Evolutionary conservation across 1,284 basidiomycete genomes (phyloP), one percentile per base, ranked within the genome.

Genomic region (Veloboletus limbatus): DNA sequence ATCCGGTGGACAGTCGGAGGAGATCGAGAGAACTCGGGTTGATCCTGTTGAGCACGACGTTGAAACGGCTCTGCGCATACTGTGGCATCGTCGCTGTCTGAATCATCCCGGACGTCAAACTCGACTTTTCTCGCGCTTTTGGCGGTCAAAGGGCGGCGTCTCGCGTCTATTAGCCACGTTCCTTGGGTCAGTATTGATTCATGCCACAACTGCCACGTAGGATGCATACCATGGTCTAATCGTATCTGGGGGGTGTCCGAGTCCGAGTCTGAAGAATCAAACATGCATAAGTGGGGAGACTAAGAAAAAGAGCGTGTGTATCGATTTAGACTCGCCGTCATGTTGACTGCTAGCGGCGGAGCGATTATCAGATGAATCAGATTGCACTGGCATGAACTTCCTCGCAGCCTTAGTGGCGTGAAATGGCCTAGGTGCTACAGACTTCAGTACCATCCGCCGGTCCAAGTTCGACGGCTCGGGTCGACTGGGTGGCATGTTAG

Each of bases 221-320:
- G 9, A 7, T 13, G 6, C 45, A 27, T 35, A 46, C 60, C 47
- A 28, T 34, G 24, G 25, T 34, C 34, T 6, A 24, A 28, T n/a
- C 14, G 47, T n/a, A n/a, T 37, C 36, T 6, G 33, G 20, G 31
- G 22, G 35, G 17, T 18, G 6, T 41, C 48, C 21, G 53, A 43
- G 25, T 56, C 59, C 21, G 59, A 59, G 36, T 51, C 60, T 61
- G 40, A 17, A 40, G 37, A 32, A 37, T 27, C 21, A 31, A 21
- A 37, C n/a, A n/a, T 26, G 21, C 7, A 7, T 13, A 20, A 20
- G 25, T 54, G 17, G 39, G 35, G 26, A 36, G 18, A 20, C 11
- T 7, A 31, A 40, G n/a, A n/a, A 37, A 14, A 13, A 3, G 21
- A 16, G 13, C 6, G 11, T 20, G 27, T 10, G 22, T 4, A 36